Conservation (phyloP, 202 grass and related monocot species). For the Saccharum hybrid region DNA sequence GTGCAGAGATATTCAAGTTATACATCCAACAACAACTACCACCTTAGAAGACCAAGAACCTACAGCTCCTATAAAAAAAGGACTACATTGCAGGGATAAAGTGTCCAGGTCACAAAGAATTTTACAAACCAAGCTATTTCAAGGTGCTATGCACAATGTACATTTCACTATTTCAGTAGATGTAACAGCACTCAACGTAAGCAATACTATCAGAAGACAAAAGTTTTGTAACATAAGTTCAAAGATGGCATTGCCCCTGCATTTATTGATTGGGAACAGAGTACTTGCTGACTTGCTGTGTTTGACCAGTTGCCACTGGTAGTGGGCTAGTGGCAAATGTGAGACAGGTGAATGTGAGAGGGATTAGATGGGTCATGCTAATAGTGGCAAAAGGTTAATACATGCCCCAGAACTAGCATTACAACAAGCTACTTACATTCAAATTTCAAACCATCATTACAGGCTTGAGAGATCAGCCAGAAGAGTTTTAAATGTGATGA, state of each 20-base stretch:
- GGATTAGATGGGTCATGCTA: background rate
- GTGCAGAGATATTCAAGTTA: background rate
- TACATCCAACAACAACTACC: background rate
- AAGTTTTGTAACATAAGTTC: background rate
- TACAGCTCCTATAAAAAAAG: background rate
- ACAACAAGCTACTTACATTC: background rate
- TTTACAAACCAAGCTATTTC: slow-evolving; percentile 4
- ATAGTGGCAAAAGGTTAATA: background rate
- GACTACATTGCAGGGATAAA: slow-evolving; percentile 16
- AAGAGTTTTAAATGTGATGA: background rate
- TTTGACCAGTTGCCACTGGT: background rate
- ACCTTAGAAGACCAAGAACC: slow-evolving; percentile 8
- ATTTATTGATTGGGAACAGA: background rate
- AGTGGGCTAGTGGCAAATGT: background rate
- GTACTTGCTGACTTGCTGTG: background rate
- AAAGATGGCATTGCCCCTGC: background rate
- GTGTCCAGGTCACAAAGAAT: background rate
- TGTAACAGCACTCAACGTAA: background rate
- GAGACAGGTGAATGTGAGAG: background rate
- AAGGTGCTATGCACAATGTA: background rate
- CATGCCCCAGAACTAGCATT: background rate
- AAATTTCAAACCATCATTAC: background rate
- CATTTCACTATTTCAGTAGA: slow-evolving; percentile 23
- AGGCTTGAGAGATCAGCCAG: background rate
- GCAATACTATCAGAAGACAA: background rate